Conservation (phyloP, 371 early-diverging fungal genomes). For the Syncephalastrum sp. region DNA sequence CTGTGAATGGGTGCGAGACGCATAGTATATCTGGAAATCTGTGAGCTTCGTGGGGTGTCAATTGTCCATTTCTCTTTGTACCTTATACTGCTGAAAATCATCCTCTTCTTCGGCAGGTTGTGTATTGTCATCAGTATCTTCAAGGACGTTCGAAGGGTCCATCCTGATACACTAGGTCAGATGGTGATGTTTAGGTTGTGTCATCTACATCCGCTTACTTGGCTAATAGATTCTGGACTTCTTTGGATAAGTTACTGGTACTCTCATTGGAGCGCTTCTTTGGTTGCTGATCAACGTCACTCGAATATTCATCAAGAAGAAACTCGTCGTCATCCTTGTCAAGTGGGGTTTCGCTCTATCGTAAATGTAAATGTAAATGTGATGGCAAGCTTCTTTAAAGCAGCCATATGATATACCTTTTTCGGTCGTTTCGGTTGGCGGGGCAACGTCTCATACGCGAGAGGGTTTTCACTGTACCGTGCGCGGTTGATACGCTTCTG, state of each 20-base stretch:
- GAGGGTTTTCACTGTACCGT: neutral
- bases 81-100: conserved; percentile 54
- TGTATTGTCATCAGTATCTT: conserved; percentile 10
- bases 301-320: conserved; percentile 65
- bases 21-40: conserved; percentile 65
- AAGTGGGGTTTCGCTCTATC: neutral
- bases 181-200: conserved; percentile 1
- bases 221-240: conserved; percentile 55
- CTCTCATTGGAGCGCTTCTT: neutral
- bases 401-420: conserved; percentile 2
- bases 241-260: conserved; percentile 44
- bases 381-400: neutral
- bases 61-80: conserved; percentile 10
- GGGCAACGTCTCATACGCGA: neutral
- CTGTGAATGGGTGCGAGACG: conserved; percentile 94
- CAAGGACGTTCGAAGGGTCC: neutral
- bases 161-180: neutral
- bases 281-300: conserved; percentile 50
- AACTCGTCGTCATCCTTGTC: conserved; percentile 51
- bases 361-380: too few relatives aligned
- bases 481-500: neutral
- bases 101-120: conserved; percentile 28
- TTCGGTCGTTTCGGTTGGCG: neutral
- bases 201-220: conserved; percentile 33
- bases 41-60: neutral